Conservation (phyloP, 2,329 filamentous ascomycete species). For the Diaporthe eres region DNA sequence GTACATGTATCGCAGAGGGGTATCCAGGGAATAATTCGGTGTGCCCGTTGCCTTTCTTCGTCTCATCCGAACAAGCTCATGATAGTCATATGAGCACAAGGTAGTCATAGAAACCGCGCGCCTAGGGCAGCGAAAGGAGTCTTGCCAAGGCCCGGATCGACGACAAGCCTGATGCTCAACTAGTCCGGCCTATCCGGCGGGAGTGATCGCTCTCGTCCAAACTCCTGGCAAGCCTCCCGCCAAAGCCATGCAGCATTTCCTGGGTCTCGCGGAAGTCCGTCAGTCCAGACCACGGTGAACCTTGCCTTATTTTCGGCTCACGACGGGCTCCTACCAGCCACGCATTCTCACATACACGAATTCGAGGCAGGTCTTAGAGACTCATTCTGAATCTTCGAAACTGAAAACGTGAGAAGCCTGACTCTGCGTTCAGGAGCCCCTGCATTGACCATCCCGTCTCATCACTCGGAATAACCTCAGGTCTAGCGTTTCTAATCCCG, state of each 20-base stretch:
- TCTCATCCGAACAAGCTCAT: slow-evolving; percentile 18
- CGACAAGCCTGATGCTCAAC: slow-evolving; percentile 12
- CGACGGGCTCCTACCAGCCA: background rate
- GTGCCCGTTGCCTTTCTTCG: slow-evolving; percentile 1
- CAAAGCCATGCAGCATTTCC: background rate
- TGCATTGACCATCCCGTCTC: slow-evolving; percentile 28
- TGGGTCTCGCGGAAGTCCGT: background rate
- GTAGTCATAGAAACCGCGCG: slow-evolving; percentile 6
- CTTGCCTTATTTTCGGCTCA: background rate
- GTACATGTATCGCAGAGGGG: background rate
- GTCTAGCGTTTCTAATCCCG: slow-evolving; percentile 1
- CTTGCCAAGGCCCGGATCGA: slow-evolving; percentile 25
- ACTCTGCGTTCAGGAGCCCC: slow-evolving; percentile 18
- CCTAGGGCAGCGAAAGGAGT: background rate
- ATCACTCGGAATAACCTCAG: slow-evolving; percentile 11
- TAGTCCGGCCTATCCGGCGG: slow-evolving; percentile 9
- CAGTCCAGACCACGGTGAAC: background rate
- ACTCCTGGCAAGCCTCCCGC: background rate
- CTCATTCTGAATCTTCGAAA: slow-evolving; percentile 6
- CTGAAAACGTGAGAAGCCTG: slow-evolving; percentile 27
- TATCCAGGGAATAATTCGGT: background rate
- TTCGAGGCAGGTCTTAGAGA: background rate
- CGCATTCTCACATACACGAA: background rate
- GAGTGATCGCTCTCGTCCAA: slow-evolving; percentile 4
- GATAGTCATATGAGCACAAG: slow-evolving; percentile 20